Conservation (phyloP, 2,329 filamentous ascomycete species). For the Aspergillus neoniger region DNA sequence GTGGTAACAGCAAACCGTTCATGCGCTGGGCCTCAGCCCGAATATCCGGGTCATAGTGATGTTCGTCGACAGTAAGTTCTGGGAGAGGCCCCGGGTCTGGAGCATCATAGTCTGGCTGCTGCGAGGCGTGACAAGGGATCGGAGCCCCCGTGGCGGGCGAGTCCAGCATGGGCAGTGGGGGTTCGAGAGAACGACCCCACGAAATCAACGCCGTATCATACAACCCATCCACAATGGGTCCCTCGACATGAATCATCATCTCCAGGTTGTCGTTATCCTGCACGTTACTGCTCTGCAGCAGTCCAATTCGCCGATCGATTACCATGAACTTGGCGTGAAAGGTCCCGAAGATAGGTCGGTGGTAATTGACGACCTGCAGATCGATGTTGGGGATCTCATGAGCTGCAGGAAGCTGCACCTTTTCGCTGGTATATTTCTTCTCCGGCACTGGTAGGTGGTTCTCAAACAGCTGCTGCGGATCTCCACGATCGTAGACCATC, state of each 20-base stretch:
- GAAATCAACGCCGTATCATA: conserved; percentile 74
- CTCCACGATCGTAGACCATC: conserved; percentile 73
- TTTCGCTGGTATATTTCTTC: conserved; percentile 59
- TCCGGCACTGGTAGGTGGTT: conserved; percentile 63
- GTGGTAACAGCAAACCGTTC: conserved; percentile 58
- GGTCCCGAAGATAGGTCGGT: conserved; percentile 69
- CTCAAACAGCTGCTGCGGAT: conserved; percentile 63
- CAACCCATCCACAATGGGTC: conserved; percentile 72
- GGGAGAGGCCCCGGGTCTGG: conserved; percentile 40
- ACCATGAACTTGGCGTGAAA: conserved; percentile 79
- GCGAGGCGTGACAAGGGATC: conserved; percentile 25
- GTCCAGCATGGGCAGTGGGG: conserved; percentile 59
- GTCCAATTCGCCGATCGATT: conserved; percentile 69
- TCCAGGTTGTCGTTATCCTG: conserved; percentile 75
- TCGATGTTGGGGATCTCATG: conserved; percentile 71
- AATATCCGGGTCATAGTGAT: conserved; percentile 66
- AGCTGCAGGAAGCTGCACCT: conserved; percentile 62
- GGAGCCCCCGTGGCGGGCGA: conserved; percentile 48
- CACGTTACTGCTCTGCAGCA: conserved; percentile 78
- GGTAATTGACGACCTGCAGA: conserved; percentile 72
- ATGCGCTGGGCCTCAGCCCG: conserved; percentile 63
- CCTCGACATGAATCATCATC: conserved; percentile 77
- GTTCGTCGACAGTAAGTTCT: conserved; percentile 60
- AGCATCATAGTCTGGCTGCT: conserved; percentile 13
- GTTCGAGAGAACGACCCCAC: conserved; percentile 66